A percentile compares a stretch with the other conserved stretches of the same genome.
phyloP scores from a whole-genome alignment of 495 filamentous ascomycete genomes.

The Podospora tetraspora region DNA sequence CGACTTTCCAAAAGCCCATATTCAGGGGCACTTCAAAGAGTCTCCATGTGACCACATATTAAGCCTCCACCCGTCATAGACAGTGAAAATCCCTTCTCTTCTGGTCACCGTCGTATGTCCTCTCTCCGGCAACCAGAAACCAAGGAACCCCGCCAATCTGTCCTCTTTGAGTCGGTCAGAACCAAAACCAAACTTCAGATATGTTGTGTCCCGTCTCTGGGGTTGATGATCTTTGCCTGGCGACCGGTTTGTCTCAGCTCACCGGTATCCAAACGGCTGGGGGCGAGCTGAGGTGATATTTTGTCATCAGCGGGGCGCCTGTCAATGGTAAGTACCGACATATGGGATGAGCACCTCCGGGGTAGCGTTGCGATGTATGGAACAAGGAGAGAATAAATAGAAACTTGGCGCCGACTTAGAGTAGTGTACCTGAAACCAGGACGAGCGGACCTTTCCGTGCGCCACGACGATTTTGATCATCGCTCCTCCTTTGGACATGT shows the following conservation, averaged over 20 bases:
- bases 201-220: neutral
- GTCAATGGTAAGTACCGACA: constrained; percentile 4
- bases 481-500: neutral
- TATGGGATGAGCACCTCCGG: neutral
- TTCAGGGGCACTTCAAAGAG: neutral
- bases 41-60: neutral
- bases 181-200: too few relatives aligned
- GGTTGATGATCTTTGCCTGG: constrained; percentile 1
- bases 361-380: neutral
- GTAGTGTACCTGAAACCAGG: too few relatives aligned
- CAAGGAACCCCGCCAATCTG: neutral
- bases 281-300: constrained; percentile 3
- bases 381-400: too few relatives aligned
- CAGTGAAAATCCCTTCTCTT: neutral
- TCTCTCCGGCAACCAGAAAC: constrained; percentile 4
- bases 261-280: neutral
- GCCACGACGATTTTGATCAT: constrained; percentile 1
- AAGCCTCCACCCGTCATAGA: constrained; percentile 1
- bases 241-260: constrained; percentile 4
- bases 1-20: constrained; percentile 1
- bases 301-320: constrained; percentile 1
- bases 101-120: too few relatives aligned
- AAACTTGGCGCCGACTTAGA: too few relatives aligned
- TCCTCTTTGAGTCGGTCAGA: neutral
- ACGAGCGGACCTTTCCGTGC: neutral